A percentile compares a stretch with the other conserved stretches of the same genome.
Evolutionary conservation across 495 filamentous ascomycete genomes (phyloP).

Genomic region (Aeminium ludgeri): DNA sequence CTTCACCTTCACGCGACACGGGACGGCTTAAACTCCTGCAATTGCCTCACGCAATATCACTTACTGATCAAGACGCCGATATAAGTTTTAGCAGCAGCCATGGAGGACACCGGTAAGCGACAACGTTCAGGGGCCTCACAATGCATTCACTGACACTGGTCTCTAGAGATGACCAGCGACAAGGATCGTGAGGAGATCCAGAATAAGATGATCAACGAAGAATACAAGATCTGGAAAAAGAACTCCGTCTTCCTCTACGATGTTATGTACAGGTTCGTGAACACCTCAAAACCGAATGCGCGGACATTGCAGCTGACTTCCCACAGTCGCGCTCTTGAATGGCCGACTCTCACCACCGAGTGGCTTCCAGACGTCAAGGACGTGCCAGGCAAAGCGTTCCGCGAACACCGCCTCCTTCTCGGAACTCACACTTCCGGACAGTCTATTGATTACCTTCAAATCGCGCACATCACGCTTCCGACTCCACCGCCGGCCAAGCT

Average conservation of each 20-base stretch:
- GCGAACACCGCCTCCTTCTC: constrained; percentile 76
- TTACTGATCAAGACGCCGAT: too few species aligned
- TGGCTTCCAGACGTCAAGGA: constrained; percentile 89
- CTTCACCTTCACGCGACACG: too few species aligned
- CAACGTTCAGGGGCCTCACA: not conserved
- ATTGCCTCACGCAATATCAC: too few species aligned
- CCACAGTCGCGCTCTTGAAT: constrained; percentile 77
- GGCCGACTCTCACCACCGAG: constrained; percentile 94
- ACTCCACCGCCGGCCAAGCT: constrained; percentile 57
- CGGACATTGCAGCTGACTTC: not conserved
- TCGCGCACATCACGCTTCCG: constrained; percentile 81
- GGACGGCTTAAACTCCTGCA: too few species aligned
- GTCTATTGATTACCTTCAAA: constrained; percentile 83
- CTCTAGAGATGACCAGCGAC: not conserved
- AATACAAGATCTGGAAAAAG: constrained; percentile 99
- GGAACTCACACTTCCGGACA: constrained; percentile 87
- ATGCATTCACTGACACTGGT: not conserved
- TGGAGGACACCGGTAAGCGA: not conserved
- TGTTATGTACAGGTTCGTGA: constrained; percentile 57
- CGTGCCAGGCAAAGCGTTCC: constrained; percentile 69
- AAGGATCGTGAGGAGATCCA: constrained; percentile 32
- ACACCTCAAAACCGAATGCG: not conserved
- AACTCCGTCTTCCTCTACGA: constrained; percentile 97
- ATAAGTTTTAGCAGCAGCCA: too few species aligned
- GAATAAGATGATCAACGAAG: constrained; percentile 89